Base-by-base conservation (phyloP, 768 basidiomycete species). In the Tubosaeta brunneosetosa region DNA sequence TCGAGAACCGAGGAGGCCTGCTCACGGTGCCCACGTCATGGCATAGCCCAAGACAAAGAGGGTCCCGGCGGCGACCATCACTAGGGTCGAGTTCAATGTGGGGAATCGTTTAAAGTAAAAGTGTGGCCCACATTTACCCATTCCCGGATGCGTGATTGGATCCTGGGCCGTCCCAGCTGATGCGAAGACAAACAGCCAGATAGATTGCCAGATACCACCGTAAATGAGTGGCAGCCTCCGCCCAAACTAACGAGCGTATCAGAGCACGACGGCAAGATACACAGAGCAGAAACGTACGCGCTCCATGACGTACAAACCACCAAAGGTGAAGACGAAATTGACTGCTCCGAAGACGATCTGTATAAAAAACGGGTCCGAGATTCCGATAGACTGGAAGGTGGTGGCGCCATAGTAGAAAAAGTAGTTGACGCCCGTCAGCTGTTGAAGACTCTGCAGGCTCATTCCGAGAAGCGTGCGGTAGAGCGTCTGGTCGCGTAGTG, bases 281-380 rank as follows among this genome's bases (percentile, higher is more conserved):
- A 10, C 10, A 19, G 14, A 25, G 0, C 7, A 5, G 41, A 53
- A 9, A 68, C 75, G 41, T 59, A 77, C 81, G 61, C 74, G 73
- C 65, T 88, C 84, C 79, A 88, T 83, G 49, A 88, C 71, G 65
- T 84, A 88, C 59, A 91, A 66, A 2, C 88, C 87, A 32, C 82
- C 78, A 68, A 86, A 86, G 11, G 85, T 87, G 65, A 83, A 84
- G 44, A 73, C 71, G 59, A 88, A 86, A 67, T 88, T 87, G 64
- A 88, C 84, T 4, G 77, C 78, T 36, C 87, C 86, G 38, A 89
- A 73, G 58, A 91, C 88, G 57, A 88, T 85, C 58, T 91, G 88
- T 1, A 82, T 83, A 44, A 87, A 71, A 61, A 79, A 88, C 22
- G 81, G 80, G 65, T 89, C 85, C 8, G 65, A 45, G 56, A 88